phyloP scores from a whole-genome alignment of 192 early-diverging fungal genomes.

The Umbelopsis vinacea region DNA sequence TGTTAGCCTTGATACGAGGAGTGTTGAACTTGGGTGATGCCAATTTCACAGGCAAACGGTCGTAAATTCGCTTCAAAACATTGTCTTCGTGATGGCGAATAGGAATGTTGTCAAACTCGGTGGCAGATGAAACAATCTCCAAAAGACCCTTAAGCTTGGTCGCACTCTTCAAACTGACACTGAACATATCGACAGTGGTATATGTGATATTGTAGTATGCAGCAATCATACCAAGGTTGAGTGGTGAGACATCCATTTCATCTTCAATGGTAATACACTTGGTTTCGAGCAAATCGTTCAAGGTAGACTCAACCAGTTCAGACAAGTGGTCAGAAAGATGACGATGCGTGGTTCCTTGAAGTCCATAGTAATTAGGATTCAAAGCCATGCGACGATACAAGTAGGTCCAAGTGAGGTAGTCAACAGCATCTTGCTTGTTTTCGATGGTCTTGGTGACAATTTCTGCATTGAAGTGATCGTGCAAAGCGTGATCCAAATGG shows the following conservation, averaged over 20 bases:
- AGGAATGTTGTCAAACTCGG: conserved; percentile 91
- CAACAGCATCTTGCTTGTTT: conserved; percentile 91
- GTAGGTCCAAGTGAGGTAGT: conserved; percentile 97
- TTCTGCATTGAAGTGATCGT: conserved; percentile 96
- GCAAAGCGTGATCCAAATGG: conserved; percentile 69
- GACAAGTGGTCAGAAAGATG: conserved; percentile 82
- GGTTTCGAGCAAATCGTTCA: conserved; percentile 69
- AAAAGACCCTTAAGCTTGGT: conserved; percentile 67
- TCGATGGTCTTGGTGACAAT: conserved; percentile 86
- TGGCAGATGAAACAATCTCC: conserved; percentile 77
- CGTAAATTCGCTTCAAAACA: conserved; percentile 83
- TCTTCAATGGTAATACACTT: conserved; percentile 75
- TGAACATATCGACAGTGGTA: conserved; percentile 75
- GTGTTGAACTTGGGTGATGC: conserved; percentile 69
- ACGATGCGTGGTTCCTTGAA: conserved; percentile 69
- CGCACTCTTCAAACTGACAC: conserved; percentile 54
- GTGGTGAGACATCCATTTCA: conserved; percentile 71
- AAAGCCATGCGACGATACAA: conserved; percentile 88
- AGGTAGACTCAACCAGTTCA: conserved; percentile 71
- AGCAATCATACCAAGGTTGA: conserved; percentile 80
- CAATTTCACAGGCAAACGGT: conserved; percentile 65
- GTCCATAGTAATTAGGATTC: conserved; percentile 97
- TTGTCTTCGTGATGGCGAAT: conserved; percentile 96
- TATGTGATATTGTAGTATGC: conserved; percentile 93
- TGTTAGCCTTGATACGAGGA: conserved; percentile 89